Conservation (phyloP, 306 rosid genomes). For the Acacia melanoxylon region DNA sequence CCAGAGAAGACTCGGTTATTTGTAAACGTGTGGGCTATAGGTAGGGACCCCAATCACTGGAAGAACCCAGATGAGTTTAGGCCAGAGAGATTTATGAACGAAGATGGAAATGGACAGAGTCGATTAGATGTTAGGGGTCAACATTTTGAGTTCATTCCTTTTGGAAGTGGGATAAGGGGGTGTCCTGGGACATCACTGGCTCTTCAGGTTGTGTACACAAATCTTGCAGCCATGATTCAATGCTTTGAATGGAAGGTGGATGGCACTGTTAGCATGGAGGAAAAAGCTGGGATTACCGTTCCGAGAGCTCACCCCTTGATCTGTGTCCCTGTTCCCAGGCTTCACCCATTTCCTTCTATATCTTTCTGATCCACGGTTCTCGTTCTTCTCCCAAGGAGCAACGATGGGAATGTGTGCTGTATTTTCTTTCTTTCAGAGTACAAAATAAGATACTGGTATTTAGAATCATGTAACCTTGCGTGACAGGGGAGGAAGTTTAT, state of each 20-base stretch:
- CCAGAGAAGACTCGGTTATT: slow-evolving; percentile 47
- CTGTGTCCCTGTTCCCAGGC: slow-evolving; percentile 45
- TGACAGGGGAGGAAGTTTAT: too few species aligned
- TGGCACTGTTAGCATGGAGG: slow-evolving; percentile 49
- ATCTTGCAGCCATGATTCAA: slow-evolving; percentile 53
- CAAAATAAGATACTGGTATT: background rate
- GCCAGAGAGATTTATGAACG: slow-evolving; percentile 50
- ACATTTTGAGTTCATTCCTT: slow-evolving; percentile 54
- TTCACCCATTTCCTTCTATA: slow-evolving; percentile 36
- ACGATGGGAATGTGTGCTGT: background rate
- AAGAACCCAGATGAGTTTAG: slow-evolving; percentile 50
- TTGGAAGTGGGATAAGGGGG: slow-evolving; percentile 73
- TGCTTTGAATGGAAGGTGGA: slow-evolving; percentile 56
- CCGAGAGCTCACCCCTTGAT: slow-evolving; percentile 55
- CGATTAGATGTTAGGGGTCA: slow-evolving; percentile 57
- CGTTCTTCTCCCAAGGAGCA: background rate
- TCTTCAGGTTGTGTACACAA: slow-evolving; percentile 42
- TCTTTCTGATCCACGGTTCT: background rate
- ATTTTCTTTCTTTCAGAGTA: too few species aligned
- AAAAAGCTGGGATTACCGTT: slow-evolving; percentile 51
- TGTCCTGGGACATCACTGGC: slow-evolving; percentile 60
- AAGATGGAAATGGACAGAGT: slow-evolving; percentile 1
- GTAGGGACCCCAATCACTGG: slow-evolving; percentile 57
- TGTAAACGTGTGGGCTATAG: slow-evolving; percentile 64
- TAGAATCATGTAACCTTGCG: too few species aligned